Conservation (phyloP, 805 yeast species). For the Wickerhamomyces chambardii region DNA sequence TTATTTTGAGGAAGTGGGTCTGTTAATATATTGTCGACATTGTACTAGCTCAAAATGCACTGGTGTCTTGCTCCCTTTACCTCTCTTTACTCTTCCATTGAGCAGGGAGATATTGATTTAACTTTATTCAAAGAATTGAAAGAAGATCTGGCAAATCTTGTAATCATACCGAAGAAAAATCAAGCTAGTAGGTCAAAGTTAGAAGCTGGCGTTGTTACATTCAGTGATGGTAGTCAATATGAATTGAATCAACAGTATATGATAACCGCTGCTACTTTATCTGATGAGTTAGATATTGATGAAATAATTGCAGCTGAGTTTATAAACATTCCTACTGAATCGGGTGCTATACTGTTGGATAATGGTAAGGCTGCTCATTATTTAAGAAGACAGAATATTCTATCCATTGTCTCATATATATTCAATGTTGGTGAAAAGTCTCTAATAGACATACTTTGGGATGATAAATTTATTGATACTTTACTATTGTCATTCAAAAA, state of each 20-base stretch:
- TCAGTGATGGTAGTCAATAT: conserved; percentile 44
- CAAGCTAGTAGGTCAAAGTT: conserved; percentile 36
- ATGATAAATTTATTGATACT: conserved; percentile 24
- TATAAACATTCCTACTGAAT: conserved; percentile 36
- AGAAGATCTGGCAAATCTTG: conserved; percentile 34
- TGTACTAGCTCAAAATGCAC: too few relatives aligned
- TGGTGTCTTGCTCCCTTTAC: conserved; percentile 1
- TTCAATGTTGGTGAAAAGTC: conserved; percentile 19
- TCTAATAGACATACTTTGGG: conserved; percentile 12
- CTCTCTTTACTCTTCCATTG: conserved; percentile 20
- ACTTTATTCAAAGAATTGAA: conserved; percentile 23
- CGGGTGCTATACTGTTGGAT: conserved; percentile 42
- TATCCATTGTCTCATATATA: conserved; percentile 49
- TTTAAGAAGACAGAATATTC: conserved; percentile 60
- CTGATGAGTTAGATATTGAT: conserved; percentile 67
- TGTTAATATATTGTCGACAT: too few relatives aligned
- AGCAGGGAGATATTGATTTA: conserved; percentile 16
- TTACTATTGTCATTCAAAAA: conserved; percentile 46
- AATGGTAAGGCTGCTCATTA: conserved; percentile 63
- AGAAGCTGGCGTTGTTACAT: conserved; percentile 33
- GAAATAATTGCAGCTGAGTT: conserved; percentile 71
- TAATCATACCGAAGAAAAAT: conserved; percentile 33
- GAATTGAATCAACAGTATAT: conserved; percentile 60
- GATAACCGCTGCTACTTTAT: conserved; percentile 42
- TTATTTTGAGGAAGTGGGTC: too few relatives aligned